Conservation (phyloP, 306 rosid species). For the Cyclanthera cordifolia region DNA sequence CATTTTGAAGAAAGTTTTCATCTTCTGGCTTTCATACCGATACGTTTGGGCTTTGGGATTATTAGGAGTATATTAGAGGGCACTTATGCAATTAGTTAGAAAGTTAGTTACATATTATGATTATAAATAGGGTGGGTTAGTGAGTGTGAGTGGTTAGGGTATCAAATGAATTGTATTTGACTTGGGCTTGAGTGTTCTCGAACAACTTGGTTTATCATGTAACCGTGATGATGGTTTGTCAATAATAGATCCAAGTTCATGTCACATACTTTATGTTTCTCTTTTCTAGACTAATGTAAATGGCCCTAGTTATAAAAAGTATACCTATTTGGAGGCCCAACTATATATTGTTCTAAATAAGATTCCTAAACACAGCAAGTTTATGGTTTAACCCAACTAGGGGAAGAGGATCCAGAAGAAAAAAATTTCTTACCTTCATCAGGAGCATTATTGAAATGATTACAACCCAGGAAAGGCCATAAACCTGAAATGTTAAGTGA, state of each 20-base stretch:
- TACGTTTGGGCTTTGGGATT: too few species aligned
- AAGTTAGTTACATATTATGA: too few species aligned
- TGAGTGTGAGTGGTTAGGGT: too few species aligned
- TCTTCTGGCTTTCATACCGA: background rate
- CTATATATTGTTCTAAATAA: background rate
- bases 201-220: too few species aligned
- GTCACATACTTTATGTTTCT: background rate
- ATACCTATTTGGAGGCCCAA: background rate
- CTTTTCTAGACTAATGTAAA: background rate
- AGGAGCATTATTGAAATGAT: conserved; percentile 50
- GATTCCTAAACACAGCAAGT: background rate
- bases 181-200: too few species aligned
- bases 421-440: conserved; percentile 55
- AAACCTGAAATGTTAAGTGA: conserved; percentile 45
- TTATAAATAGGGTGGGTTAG: too few species aligned
- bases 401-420: background rate
- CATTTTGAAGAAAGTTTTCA: background rate
- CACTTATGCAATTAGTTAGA: too few species aligned
- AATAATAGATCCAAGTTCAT: too few species aligned
- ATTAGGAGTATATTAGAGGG: too few species aligned
- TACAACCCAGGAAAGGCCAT: conserved; percentile 73
- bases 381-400: conserved; percentile 1
- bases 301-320: background rate
- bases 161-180: too few species aligned
- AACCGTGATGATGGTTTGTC: too few species aligned